phyloP scores from a whole-genome alignment of 176 grass and related monocot genomes.

The Cymbopogon citratus region DNA sequence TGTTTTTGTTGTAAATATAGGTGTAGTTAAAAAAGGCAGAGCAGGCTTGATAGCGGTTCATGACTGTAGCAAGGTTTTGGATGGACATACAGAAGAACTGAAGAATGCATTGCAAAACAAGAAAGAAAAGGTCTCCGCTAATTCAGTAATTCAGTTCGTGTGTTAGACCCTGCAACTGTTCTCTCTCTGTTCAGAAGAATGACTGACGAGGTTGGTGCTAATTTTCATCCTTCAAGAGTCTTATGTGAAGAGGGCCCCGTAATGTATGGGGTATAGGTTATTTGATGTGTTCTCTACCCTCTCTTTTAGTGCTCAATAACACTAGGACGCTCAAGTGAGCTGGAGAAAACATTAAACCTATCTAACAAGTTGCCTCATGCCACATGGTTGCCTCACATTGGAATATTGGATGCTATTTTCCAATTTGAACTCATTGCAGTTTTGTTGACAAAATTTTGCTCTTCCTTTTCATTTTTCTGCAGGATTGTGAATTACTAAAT shows the following conservation, averaged over 20 bases:
- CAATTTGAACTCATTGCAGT: background rate
- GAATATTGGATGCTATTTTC: background rate
- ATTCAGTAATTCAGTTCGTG: slow-evolving; percentile 35
- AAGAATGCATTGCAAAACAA: slow-evolving; percentile 54
- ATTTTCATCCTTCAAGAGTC: slow-evolving; percentile 5
- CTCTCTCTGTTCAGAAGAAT: slow-evolving; percentile 86
- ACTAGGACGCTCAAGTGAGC: background rate
- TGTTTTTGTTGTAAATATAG: slow-evolving; percentile 51
- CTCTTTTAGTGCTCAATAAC: no score
- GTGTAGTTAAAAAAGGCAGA: slow-evolving; percentile 78
- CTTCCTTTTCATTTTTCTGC: slow-evolving; percentile 17
- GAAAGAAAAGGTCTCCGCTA: slow-evolving; percentile 52
- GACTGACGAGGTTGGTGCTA: slow-evolving; percentile 56
- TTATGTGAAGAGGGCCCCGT: background rate
- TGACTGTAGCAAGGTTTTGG: slow-evolving; percentile 68
- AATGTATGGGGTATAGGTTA: no score
- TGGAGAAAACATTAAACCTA: background rate
- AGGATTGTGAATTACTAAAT: slow-evolving; percentile 99
- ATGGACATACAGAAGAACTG: slow-evolving; percentile 58
- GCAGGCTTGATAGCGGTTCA: slow-evolving; percentile 53
- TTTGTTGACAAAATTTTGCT: background rate
- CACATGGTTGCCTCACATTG: background rate
- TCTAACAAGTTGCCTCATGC: background rate
- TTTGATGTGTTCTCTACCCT: no score
- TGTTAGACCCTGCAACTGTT: slow-evolving; percentile 53